phyloP scores from a whole-genome alignment of 2,329 filamentous ascomycete genomes.

The Clonostachys rhizophaga region DNA sequence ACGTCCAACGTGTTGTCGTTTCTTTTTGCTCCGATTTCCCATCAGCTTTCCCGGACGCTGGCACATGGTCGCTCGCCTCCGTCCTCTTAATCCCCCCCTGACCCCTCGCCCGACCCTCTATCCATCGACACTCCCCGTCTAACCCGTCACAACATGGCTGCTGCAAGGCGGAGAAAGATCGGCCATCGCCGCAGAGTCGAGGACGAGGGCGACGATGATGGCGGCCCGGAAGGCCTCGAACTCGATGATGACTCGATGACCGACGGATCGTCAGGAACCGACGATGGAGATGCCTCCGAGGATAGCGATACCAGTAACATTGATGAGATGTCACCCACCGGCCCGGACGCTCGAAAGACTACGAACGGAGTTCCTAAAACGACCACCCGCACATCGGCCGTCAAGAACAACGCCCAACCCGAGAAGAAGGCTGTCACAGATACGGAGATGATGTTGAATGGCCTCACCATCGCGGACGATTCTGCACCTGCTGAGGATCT shows the following conservation, averaged over 20 bases:
- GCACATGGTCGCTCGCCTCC: conserved; percentile 7
- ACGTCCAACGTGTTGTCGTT: not conserved
- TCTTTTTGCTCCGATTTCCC: too few relatives aligned
- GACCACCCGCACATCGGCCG: conserved; percentile 24
- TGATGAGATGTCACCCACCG: conserved; percentile 49
- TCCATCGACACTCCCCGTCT: not conserved
- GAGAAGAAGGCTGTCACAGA: conserved; percentile 35
- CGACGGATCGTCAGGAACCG: conserved; percentile 58
- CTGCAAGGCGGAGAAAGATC: conserved; percentile 59
- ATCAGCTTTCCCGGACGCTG: too few relatives aligned
- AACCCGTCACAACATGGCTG: conserved; percentile 20
- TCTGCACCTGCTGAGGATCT: conserved; percentile 35
- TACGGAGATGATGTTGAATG: conserved; percentile 55
- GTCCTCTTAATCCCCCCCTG: conserved; percentile 11
- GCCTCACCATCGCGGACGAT: conserved; percentile 39
- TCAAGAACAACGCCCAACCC: conserved; percentile 16
- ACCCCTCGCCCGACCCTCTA: not conserved
- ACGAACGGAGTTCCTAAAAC: conserved; percentile 36
- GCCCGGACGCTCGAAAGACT: conserved; percentile 32
- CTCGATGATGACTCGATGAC: conserved; percentile 62
- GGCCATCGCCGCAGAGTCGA: conserved; percentile 64
- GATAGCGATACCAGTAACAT: conserved; percentile 63
- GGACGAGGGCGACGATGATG: conserved; percentile 68
- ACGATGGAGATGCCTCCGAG: conserved; percentile 54
- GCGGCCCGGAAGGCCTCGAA: conserved; percentile 47